phyloP scores from a whole-genome alignment of 164 flowering plant species.

The Vitis rupestris region DNA sequence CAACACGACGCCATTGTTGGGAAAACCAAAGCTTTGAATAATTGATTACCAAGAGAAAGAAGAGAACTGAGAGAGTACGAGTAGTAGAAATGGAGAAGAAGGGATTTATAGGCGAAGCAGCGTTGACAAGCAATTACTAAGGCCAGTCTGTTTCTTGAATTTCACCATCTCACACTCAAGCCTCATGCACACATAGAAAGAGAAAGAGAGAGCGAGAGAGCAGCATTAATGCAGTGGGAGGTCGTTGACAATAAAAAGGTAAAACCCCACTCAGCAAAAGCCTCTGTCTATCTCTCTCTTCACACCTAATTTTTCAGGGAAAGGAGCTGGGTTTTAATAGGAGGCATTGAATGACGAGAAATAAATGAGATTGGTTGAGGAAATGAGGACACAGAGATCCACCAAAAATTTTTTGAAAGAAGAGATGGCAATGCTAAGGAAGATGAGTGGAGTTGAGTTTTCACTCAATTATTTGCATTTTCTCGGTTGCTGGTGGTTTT shows the following conservation, averaged over 20 bases:
- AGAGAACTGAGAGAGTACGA: background rate
- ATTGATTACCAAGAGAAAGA: background rate
- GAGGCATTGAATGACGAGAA: conserved; percentile 39
- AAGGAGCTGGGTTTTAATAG: conserved; percentile 25
- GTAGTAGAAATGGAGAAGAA: conserved; percentile 12
- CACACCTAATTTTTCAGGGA: conserved; percentile 35
- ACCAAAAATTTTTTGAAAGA: background rate
- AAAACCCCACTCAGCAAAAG: background rate
- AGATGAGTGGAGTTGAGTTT: conserved; percentile 3
- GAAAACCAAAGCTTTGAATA: too few species aligned
- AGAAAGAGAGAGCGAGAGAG: background rate
- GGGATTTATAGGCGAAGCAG: conserved; percentile 36
- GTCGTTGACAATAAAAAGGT: background rate
- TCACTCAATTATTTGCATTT: conserved; percentile 1
- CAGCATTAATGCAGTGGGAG: background rate
- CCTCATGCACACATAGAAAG: too few species aligned
- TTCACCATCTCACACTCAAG: conserved; percentile 18
- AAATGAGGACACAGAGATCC: conserved; percentile 5
- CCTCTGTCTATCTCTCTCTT: conserved; percentile 15
- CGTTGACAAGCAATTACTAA: conserved; percentile 28
- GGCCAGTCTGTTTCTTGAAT: conserved; percentile 45
- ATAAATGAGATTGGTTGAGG: conserved; percentile 59
- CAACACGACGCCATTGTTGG: too few species aligned
- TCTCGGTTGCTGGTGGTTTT: background rate
- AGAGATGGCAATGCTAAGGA: background rate